Percentiles rank a stretch among this genome's conserved stretches.
Conservation (phyloP, 2,329 filamentous ascomycete species). For the Venturiaceae sp. region DNA sequence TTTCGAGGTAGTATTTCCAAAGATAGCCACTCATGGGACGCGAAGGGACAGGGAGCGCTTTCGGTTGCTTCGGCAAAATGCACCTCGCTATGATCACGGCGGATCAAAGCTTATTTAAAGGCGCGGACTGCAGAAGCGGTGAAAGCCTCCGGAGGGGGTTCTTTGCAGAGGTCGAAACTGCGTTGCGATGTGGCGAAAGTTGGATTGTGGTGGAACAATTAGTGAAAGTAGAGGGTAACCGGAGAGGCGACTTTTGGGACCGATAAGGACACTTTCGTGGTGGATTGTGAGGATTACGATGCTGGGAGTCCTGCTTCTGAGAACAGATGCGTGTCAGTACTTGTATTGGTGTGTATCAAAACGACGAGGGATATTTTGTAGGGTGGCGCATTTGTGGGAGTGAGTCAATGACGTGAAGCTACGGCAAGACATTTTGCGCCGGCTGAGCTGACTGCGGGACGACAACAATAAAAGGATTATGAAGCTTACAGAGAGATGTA, state of each 20-base stretch:
- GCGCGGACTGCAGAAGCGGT: conserved; percentile 38
- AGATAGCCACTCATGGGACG: conserved; percentile 87
- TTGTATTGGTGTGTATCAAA: neutral
- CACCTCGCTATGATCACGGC: conserved; percentile 83
- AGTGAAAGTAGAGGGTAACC: neutral
- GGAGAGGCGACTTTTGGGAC: neutral
- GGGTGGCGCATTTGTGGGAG: neutral
- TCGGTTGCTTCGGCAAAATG: conserved; percentile 46
- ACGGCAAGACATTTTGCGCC: neutral
- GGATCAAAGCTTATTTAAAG: conserved; percentile 93
- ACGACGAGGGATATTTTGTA: neutral
- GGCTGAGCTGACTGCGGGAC: neutral
- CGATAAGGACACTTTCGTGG: neutral
- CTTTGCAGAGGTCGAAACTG: neutral
- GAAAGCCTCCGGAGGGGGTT: conserved; percentile 25
- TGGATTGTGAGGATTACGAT: neutral
- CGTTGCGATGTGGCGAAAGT: neutral
- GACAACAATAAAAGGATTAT: neutral
- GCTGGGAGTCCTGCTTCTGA: neutral
- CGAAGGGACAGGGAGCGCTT: conserved; percentile 23
- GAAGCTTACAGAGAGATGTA: neutral
- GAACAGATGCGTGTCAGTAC: neutral
- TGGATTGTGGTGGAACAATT: neutral
- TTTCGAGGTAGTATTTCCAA: conserved; percentile 94
- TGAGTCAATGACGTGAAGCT: conserved; percentile 1